These are phyloP conservation scores for Fusarium equiseti DNA, from an alignment of 2,329 filamentous ascomycete genomes.

Conservation along the genomic window DNA sequence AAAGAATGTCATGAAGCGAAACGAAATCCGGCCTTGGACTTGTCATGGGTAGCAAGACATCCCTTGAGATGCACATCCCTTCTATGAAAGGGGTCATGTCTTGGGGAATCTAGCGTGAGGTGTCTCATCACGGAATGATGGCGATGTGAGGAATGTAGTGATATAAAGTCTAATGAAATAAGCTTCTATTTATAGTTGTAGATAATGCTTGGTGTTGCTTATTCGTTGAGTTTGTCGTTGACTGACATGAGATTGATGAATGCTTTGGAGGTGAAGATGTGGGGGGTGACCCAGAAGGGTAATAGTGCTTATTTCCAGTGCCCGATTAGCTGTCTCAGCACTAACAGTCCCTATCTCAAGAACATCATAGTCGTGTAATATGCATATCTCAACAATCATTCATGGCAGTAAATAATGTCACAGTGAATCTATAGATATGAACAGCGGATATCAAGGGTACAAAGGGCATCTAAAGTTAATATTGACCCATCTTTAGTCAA, in stretches of 20 bases:
- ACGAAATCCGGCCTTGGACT: neutral
- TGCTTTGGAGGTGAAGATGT: neutral
- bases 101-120: neutral
- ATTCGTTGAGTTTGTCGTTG: neutral
- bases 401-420: neutral
- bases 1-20: neutral
- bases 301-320: neutral
- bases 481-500: neutral
- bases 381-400: neutral
- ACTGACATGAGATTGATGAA: neutral
- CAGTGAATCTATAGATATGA: neutral
- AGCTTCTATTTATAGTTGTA: neutral
- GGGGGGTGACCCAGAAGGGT: neutral
- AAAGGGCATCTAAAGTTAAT: fast-evolving
- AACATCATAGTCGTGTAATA: neutral
- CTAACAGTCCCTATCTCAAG: neutral
- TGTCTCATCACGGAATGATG: constrained; percentile 3
- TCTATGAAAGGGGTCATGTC: constrained; percentile 13
- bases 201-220: neutral
- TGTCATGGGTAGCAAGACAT: constrained; percentile 1
- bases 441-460: fast-evolving
- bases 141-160: neutral
- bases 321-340: no score
- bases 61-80: constrained; percentile 4
- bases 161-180: neutral